A percentile compares a stretch with the other conserved stretches of the same genome.
Evolutionary conservation across 78 protist genomes (phyloP).

Genomic region (Dictyostelium firmibasis): DNA sequence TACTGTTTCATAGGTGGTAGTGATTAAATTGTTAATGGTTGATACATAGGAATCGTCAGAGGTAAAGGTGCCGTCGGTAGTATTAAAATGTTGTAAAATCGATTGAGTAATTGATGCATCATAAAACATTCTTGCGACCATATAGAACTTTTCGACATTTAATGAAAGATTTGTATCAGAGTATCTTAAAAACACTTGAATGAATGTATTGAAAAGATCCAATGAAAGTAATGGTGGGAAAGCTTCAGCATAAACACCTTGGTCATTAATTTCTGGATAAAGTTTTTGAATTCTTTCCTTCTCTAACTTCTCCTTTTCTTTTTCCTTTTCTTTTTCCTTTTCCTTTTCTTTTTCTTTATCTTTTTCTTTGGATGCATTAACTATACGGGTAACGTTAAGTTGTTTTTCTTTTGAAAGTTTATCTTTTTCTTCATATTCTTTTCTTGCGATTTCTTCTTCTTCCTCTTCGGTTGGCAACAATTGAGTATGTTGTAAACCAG

Average conservation of each 20-base stretch:
- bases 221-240: slow-evolving; percentile 66
- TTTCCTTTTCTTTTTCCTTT: not conserved
- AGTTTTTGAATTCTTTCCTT: not conserved
- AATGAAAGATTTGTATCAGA: not conserved
- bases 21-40: slow-evolving; percentile 11
- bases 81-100: slow-evolving; percentile 27
- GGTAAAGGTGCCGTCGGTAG: not conserved
- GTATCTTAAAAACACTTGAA: slow-evolving; percentile 29
- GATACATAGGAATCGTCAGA: not conserved
- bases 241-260: not conserved
- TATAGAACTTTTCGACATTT: slow-evolving; percentile 29
- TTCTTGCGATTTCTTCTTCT: not conserved
- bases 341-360: not conserved
- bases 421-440: not conserved
- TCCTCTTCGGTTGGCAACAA: slow-evolving; percentile 13
- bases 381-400: too few relatives aligned
- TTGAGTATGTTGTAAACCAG: slow-evolving; percentile 10
- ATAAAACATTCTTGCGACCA: slow-evolving; percentile 30
- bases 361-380: not conserved
- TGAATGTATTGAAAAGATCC: slow-evolving; percentile 54
- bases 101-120: slow-evolving; percentile 61
- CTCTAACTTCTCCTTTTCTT: not conserved
- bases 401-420: too few relatives aligned
- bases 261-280: not conserved
- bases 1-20: slow-evolving; percentile 4